A percentile compares a stretch with the other conserved stretches of the same genome.
phyloP scores from a whole-genome alignment of 2,329 filamentous ascomycete genomes.

The Fusarium equiseti region DNA sequence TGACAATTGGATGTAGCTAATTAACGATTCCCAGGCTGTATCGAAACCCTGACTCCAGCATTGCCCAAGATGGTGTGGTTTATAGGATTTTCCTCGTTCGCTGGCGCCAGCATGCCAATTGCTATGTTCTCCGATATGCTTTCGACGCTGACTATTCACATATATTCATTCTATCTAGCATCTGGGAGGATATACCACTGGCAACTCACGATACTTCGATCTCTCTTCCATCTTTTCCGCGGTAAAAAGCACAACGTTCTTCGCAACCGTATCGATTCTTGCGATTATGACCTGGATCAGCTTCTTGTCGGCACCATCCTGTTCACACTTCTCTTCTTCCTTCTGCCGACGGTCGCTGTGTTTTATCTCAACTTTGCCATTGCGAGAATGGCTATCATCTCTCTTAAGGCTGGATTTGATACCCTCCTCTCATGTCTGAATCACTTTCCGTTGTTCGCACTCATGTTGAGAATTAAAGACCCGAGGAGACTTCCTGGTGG shows the following conservation, averaged over 20 bases:
- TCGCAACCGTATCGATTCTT: constrained; percentile 97
- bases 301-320: constrained; percentile 95
- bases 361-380: constrained; percentile 98
- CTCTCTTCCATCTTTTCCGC: constrained; percentile 97
- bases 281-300: constrained; percentile 98
- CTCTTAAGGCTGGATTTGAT: constrained; percentile 89
- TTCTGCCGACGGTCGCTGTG: constrained; percentile 93
- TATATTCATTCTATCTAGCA: constrained; percentile 97
- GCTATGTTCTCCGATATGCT: constrained; percentile 94
- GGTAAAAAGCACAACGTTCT: constrained; percentile 98
- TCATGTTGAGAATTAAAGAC: constrained; percentile 97
- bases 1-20: background rate
- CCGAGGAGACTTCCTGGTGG: constrained; percentile 86
- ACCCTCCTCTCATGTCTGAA: constrained; percentile 94
- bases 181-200: constrained; percentile 98
- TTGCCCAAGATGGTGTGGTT: constrained; percentile 91
- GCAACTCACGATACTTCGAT: constrained; percentile 96
- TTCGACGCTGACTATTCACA: constrained; percentile 91
- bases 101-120: constrained; percentile 96
- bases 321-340: constrained; percentile 94
- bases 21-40: constrained; percentile 69
- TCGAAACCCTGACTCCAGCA: constrained; percentile 80
- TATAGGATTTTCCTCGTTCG: constrained; percentile 94
- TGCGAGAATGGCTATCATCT: constrained; percentile 94
- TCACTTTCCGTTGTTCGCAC: constrained; percentile 95